Percentiles rank a stretch among this genome's conserved stretches.
These are phyloP conservation scores for Penicillium daleae DNA, from an alignment of 495 filamentous ascomycete species.

Conservation along the genomic window DNA sequence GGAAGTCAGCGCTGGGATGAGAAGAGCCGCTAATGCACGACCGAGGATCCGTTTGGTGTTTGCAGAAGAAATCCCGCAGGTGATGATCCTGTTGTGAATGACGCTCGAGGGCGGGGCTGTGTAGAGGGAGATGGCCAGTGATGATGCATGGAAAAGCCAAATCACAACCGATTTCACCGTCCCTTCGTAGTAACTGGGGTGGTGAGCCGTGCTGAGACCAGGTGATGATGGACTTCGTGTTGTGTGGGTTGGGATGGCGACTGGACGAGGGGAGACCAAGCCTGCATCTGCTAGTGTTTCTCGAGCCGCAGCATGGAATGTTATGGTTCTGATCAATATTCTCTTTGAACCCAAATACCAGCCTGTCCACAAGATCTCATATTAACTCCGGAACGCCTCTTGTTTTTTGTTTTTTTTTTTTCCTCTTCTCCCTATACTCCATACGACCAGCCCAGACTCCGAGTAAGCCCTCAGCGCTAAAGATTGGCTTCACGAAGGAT, in stretches of 20 bases:
- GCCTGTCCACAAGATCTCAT: not conserved
- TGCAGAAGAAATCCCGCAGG: constrained; percentile 33
- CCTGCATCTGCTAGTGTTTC: not conserved
- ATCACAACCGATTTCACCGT: constrained; percentile 5
- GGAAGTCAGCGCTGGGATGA: constrained; percentile 14
- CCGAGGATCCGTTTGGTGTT: constrained; percentile 22
- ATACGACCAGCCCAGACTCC: not conserved
- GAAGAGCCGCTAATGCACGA: constrained; percentile 19
- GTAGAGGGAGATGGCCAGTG: constrained; percentile 5
- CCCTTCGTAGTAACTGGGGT: no score
- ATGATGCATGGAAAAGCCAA: constrained; percentile 10
- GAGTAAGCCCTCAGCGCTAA: no score
- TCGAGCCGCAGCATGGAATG: constrained; percentile 6
- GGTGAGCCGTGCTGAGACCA: constrained; percentile 3
- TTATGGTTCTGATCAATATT: no score
- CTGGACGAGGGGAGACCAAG: not conserved
- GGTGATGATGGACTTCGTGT: constrained; percentile 9
- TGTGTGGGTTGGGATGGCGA: not conserved
- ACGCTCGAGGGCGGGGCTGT: constrained; percentile 11
- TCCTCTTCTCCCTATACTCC: no score
- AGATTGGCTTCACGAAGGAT: constrained; percentile 19
- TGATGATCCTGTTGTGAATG: constrained; percentile 15
- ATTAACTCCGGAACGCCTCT: not conserved
- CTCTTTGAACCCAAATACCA: no score
- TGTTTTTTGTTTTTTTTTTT: not conserved